Evolutionary conservation across 2,329 filamentous ascomycete species (phyloP).

Genomic region (Sclerotiophoma versabilis): DNA sequence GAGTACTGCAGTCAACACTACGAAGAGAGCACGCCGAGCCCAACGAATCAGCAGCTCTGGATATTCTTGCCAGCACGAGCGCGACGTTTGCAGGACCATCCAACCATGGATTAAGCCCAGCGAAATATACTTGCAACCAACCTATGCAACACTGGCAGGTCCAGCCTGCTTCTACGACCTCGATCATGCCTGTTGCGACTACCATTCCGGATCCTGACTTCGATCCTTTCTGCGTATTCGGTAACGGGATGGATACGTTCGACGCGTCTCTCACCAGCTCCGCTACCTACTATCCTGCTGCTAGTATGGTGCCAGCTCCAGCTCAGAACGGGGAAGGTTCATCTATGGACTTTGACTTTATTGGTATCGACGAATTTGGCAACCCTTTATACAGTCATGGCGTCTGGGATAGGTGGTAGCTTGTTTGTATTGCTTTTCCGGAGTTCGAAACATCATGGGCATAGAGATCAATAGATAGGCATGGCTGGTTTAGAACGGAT

Average conservation of each 20-base stretch:
- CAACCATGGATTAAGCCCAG: neutral
- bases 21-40: neutral
- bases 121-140: neutral
- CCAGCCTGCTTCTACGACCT: neutral
- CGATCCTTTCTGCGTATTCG: neutral
- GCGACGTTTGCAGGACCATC: slow-evolving; percentile 8
- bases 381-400: neutral
- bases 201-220: neutral
- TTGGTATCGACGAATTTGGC: neutral
- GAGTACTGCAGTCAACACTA: neutral
- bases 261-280: neutral
- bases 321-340: neutral
- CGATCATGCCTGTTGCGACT: neutral
- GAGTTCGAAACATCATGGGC: slow-evolving; percentile 1
- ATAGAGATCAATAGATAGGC: slow-evolving; percentile 6
- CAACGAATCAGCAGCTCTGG: neutral
- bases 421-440: neutral
- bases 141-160: neutral
- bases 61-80: neutral
- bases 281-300: neutral
- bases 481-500: slow-evolving; percentile 2
- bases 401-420: neutral
- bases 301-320: neutral
- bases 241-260: neutral
- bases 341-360: neutral